Percentiles rank a stretch among this genome's conserved stretches.
phyloP scores from a whole-genome alignment of 2,329 filamentous ascomycete species.

The Cephalotrichum gorgonifer region DNA sequence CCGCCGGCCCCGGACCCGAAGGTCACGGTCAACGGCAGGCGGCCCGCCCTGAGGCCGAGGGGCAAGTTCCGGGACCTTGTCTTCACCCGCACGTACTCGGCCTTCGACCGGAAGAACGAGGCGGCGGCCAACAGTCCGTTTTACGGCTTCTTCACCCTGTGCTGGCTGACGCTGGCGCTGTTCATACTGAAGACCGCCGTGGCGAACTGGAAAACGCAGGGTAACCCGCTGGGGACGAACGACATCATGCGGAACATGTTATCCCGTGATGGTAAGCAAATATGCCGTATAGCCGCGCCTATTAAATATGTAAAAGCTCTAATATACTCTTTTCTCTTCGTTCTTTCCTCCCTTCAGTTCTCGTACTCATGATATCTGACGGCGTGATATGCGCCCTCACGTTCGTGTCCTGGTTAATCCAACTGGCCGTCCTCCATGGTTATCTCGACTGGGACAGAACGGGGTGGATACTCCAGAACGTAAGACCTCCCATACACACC shows the following conservation, averaged over 20 bases:
- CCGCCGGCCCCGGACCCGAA: not conserved
- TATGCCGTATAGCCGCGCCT: not conserved
- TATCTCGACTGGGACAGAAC: constrained; percentile 55
- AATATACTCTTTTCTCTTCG: not conserved
- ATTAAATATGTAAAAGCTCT: not conserved
- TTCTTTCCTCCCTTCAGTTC: constrained; percentile 20
- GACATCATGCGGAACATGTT: constrained; percentile 65
- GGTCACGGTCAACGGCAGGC: not conserved
- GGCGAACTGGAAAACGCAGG: constrained; percentile 58
- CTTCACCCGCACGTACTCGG: constrained; percentile 63
- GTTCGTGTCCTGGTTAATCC: constrained; percentile 54
- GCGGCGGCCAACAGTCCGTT: constrained; percentile 57
- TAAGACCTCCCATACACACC: constrained; percentile 19
- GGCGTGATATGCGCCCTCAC: constrained; percentile 59
- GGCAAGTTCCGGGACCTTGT: constrained; percentile 39
- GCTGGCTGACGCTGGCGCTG: constrained; percentile 62
- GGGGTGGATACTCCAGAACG: constrained; percentile 66
- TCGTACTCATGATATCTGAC: constrained; percentile 52
- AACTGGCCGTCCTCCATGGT: constrained; percentile 47
- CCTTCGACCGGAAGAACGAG: constrained; percentile 64
- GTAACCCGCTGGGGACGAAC: constrained; percentile 58
- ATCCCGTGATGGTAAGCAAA: constrained; percentile 28
- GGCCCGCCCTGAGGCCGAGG: not conserved
- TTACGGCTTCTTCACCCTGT: constrained; percentile 69
- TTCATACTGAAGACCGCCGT: constrained; percentile 57